Base-by-base conservation (phyloP, 2,329 filamentous ascomycete genomes). In the Penicillium brasilianum region DNA sequence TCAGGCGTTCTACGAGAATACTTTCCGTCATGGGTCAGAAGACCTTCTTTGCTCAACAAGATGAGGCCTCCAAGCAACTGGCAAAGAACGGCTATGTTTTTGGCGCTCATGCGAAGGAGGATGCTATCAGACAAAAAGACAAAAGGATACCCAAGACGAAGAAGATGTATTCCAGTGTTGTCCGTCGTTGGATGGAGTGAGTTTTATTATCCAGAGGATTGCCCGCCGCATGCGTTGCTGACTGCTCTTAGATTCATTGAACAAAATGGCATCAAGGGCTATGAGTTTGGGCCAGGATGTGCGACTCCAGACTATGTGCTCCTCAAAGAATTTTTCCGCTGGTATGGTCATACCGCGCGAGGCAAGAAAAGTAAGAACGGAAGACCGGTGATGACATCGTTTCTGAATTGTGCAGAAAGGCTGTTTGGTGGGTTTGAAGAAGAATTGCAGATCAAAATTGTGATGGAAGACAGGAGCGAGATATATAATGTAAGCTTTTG, bases 71-170 rank as follows among this genome's bases (percentile, higher is more conserved):
- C 39, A 54, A 61, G n/a, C 36, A 48, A 61, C 11, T 58, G 4
- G n/a, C 48, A 53, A 41, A 63, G 20, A 66, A 32, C 20, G 28
- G 64, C 48, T 66, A 66, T 59, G 37, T 63, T 54, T 65, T 63
- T 52, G 44, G 64, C 20, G 60, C 58, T 51, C 16, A 66, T 60
- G 20, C 37, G 32, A 0, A 58, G n/a, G 18, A 61, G 16, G 64
- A 66, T 28, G 14, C 58, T 2, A 63, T 65, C 28, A 34, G 53
- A 25, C 36, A 57, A 1, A 63, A 65, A 48, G 60, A 66, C 52
- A 66, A 65, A 57, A 63, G 58, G 22, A 39, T 66, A 58, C 54
- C 54, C 1, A 65, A 63, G 57, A 65, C 62, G 10, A 65, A 66
- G 53, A 65, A 16, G 39, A 60, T 60, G n/a, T 63, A 66, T 18